phyloP scores from a whole-genome alignment of 352 stramenopile genomes.

The Globisporangium paddicum region DNA sequence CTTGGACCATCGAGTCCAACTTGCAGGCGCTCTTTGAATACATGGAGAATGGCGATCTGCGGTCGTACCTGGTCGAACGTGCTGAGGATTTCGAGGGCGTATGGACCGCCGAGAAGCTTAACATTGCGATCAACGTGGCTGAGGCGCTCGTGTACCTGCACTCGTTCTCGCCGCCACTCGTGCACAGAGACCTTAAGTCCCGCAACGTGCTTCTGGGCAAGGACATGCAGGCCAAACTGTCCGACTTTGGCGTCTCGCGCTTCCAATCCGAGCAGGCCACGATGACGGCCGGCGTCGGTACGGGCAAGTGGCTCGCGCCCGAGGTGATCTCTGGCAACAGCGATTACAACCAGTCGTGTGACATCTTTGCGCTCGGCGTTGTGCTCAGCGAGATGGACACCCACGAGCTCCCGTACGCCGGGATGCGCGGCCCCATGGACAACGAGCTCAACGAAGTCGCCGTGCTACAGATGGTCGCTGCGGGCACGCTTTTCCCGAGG shows the following conservation, averaged over 20 bases:
- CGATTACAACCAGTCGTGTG: constrained; percentile 30
- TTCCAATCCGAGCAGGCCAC: constrained; percentile 29
- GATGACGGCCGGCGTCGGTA: constrained; percentile 33
- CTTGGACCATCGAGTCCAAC: constrained; percentile 51
- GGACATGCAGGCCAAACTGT: constrained; percentile 28
- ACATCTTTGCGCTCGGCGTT: constrained; percentile 33
- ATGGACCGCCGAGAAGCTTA: constrained; percentile 35
- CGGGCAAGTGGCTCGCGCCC: constrained; percentile 27
- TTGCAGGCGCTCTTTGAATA: constrained; percentile 67
- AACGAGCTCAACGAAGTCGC: constrained; percentile 32
- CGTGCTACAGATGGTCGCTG: constrained; percentile 37
- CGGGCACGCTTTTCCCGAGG: constrained; percentile 22
- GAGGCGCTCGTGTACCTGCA: constrained; percentile 48
- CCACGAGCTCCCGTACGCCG: constrained; percentile 32
- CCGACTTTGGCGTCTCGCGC: constrained; percentile 30
- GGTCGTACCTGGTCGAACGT: constrained; percentile 28
- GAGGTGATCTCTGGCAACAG: constrained; percentile 30
- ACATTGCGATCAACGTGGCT: constrained; percentile 26
- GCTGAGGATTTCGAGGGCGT: neutral
- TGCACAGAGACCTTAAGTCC: constrained; percentile 40
- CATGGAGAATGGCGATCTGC: constrained; percentile 54
- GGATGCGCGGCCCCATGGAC: constrained; percentile 16
- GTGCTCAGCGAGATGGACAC: constrained; percentile 41
- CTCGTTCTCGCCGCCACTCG: constrained; percentile 29
- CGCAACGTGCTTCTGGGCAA: constrained; percentile 30